These are phyloP conservation scores for Malassezia yamatoensis DNA, from an alignment of 1,284 basidiomycete genomes.

Conservation along the genomic window DNA sequence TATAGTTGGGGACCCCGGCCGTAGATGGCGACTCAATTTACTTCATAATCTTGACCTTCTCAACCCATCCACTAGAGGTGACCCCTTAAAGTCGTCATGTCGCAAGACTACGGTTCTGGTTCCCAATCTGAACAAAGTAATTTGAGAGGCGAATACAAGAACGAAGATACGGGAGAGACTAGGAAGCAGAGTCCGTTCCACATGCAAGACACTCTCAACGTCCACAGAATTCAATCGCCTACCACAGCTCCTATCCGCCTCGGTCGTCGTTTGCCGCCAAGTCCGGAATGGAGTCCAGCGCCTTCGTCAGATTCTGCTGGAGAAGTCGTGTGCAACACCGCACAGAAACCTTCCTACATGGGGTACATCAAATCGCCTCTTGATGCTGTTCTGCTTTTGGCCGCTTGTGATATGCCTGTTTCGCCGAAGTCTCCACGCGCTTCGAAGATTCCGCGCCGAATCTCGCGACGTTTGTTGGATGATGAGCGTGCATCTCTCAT, in stretches of 20 bases:
- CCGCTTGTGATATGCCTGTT: constrained; percentile 39
- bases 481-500: constrained; percentile 40
- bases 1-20: too few species aligned
- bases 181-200: too few species aligned
- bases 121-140: too few species aligned
- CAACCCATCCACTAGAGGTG: too few species aligned
- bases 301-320: neutral
- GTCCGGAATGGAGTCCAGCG: constrained; percentile 1
- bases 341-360: constrained; percentile 33
- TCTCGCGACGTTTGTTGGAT: constrained; percentile 38
- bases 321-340: neutral
- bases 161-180: too few species aligned
- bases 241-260: neutral
- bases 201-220: neutral
- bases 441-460: constrained; percentile 31
- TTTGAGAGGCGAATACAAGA: too few species aligned
- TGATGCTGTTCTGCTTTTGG: constrained; percentile 42
- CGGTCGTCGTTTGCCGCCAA: neutral
- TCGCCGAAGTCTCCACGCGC: constrained; percentile 4
- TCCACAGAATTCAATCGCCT: neutral
- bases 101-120: too few species aligned
- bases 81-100: too few species aligned
- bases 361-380: constrained; percentile 43
- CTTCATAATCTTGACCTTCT: too few species aligned
- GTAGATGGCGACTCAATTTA: too few species aligned